A percentile compares a stretch with the other conserved stretches of the same genome.
Conservation (phyloP, 352 stramenopile genomes). For the Phytophthora cactorum region DNA sequence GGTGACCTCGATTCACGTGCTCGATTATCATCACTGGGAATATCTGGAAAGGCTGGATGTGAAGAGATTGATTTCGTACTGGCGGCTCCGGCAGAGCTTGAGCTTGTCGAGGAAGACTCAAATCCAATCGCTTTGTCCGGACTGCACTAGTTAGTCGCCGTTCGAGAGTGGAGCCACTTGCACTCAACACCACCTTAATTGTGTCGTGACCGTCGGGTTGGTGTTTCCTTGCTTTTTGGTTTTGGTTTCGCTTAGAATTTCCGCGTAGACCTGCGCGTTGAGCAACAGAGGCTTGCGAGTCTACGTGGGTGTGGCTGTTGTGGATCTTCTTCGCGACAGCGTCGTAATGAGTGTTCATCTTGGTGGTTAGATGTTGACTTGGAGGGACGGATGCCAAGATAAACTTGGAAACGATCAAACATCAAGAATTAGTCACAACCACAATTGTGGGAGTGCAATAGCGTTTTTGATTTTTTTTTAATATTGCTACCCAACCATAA, state of each 20-base stretch:
- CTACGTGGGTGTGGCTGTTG: neutral
- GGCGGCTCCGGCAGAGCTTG: conserved; percentile 1
- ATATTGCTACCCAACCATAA: conserved; percentile 30
- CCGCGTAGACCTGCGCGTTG: conserved; percentile 15
- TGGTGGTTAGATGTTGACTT: neutral
- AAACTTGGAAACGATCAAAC: conserved; percentile 7
- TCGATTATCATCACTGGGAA: conserved; percentile 51
- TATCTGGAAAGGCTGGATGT: conserved; percentile 34
- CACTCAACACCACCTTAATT: neutral
- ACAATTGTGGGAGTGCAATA: no score
- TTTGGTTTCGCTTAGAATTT: conserved; percentile 20
- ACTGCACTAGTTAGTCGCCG: conserved; percentile 36
- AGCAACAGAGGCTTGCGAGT: conserved; percentile 4
- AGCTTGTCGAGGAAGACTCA: conserved; percentile 36
- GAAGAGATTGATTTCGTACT: neutral
- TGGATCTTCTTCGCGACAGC: conserved; percentile 7
- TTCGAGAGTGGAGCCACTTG: conserved; percentile 23
- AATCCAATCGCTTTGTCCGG: conserved; percentile 42
- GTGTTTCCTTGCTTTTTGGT: conserved; percentile 23
- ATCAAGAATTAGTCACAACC: neutral
- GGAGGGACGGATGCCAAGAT: neutral
- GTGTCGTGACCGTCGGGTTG: conserved; percentile 1
- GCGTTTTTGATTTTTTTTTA: conserved; percentile 4
- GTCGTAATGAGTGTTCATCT: conserved; percentile 17
- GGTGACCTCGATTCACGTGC: conserved; percentile 38